Evolutionary conservation across 2,329 filamentous ascomycete genomes (phyloP).

Genomic region (Aspergillus sp.): DNA sequence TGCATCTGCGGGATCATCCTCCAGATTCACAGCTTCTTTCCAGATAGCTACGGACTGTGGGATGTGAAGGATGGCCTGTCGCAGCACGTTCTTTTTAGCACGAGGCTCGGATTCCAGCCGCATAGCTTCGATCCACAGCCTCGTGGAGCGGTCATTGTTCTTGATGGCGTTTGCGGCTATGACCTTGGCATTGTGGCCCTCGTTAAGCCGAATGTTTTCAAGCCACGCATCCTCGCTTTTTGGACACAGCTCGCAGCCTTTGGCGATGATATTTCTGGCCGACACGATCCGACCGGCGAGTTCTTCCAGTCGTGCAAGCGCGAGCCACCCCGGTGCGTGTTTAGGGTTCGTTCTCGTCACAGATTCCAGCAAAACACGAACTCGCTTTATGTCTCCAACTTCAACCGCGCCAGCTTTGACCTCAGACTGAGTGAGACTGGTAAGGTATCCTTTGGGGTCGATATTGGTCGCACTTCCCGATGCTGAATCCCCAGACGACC

Average conservation of each 20-base stretch:
- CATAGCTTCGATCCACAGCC: slow-evolving; percentile 94
- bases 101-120: slow-evolving; percentile 78
- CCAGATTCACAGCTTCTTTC: slow-evolving; percentile 95
- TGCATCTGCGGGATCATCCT: slow-evolving; percentile 86
- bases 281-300: slow-evolving; percentile 87
- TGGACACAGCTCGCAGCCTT: slow-evolving; percentile 86
- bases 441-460: slow-evolving; percentile 94
- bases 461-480: slow-evolving; percentile 85
- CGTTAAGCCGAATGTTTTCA: slow-evolving; percentile 91
- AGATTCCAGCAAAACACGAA: slow-evolving; percentile 87
- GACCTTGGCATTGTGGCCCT: slow-evolving; percentile 89
- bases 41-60: slow-evolving; percentile 95
- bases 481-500: slow-evolving; percentile 65
- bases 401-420: slow-evolving; percentile 76
- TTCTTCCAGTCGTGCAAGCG: slow-evolving; percentile 87
- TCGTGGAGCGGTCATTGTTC: slow-evolving; percentile 82
- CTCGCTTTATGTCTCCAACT: slow-evolving; percentile 93
- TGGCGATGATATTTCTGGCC: slow-evolving; percentile 81
- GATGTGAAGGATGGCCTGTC: slow-evolving; percentile 87
- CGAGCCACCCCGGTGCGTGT: slow-evolving; percentile 94
- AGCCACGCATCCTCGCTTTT: slow-evolving; percentile 96
- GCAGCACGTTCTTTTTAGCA: slow-evolving; percentile 88
- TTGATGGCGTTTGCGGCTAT: slow-evolving; percentile 93
- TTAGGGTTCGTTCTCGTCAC: slow-evolving; percentile 97
- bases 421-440: slow-evolving; percentile 80